Base-by-base conservation (phyloP, 208 protist genomes). In the Leptomonas pyrrhocoris region DNA sequence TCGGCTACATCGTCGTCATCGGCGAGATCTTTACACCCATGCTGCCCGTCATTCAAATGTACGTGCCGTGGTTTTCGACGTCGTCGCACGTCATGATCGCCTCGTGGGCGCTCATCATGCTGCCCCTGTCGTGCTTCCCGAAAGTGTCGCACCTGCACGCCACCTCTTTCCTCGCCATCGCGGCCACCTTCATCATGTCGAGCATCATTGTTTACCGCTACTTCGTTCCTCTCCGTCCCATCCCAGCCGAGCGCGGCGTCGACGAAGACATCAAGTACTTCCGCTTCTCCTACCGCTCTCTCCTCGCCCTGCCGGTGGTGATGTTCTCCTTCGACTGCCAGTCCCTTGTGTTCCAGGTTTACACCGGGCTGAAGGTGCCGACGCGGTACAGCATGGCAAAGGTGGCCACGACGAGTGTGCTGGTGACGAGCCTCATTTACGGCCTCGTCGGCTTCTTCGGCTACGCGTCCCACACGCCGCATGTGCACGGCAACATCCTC, bases 241-340 rank as follows among this genome's bases (percentile, higher is more conserved):
- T 34, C n/a, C 48, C 43, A 0, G 4, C 19, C 21, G 23, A 34
- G 40, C 45, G 67, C 45, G 31, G 42, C 15, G 34, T 28, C 48
- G 57, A 55, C 13, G 56, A 60, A 1, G 76, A 59, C 8, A 64
- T 80, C 13, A 81, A 73, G 40, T 88, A 84, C 68, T 75, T 89
- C 67, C 56, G 67, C 45, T 40, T 85, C 31, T 85, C 83, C 21
- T 51, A 46, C 16, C 73, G 68, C 19, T 75, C 74, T 1, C 61
- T 90, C 8, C 58, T 90, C 23, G 56, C 80, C 0, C 62, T 93
- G 9, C 87, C 87, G 1, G 81, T 93, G 2, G 74, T 93, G 61
- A 85, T 90, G 72, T 93, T 93, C 53, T 82, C 84, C 25, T 93
- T 88, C 55, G 87, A 90, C 55, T 93, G 87, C 53, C 87, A 93